Evolutionary conservation across 306 rosid species (phyloP).

Genomic region (Clitoria ternatea): DNA sequence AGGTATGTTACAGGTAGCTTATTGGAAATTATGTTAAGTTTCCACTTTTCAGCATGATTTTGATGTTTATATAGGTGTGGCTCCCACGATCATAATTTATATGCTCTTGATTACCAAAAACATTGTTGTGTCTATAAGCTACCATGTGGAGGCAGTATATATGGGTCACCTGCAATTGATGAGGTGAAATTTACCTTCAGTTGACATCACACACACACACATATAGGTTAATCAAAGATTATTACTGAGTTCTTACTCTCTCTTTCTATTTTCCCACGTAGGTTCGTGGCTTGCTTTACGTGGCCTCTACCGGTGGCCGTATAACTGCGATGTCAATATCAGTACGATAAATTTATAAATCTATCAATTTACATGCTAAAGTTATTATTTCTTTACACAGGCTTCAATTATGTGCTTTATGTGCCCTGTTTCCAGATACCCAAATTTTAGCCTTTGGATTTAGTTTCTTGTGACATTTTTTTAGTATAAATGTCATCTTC

Average conservation of each 20-base stretch:
- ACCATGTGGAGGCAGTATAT: constrained; percentile 87
- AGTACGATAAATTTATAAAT: constrained; percentile 36
- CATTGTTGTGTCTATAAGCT: constrained; percentile 64
- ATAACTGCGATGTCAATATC: constrained; percentile 56
- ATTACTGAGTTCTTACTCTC: background rate
- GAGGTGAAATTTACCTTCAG: constrained; percentile 47
- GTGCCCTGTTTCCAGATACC: background rate
- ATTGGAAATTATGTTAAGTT: background rate
- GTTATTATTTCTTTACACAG: background rate
- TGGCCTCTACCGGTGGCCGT: constrained; percentile 86
- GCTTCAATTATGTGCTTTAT: constrained; percentile 1
- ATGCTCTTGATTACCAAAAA: constrained; percentile 81
- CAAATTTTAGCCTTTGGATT: constrained; percentile 15
- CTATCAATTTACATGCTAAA: background rate
- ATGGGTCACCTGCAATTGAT: constrained; percentile 87
- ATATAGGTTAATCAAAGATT: constrained; percentile 12
- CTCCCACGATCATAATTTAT: constrained; percentile 81
- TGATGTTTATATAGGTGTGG: constrained; percentile 74
- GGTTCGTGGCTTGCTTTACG: constrained; percentile 58
- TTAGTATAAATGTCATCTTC: background rate
- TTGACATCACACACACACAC: background rate
- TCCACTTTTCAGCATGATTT: constrained; percentile 14
- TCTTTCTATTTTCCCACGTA: constrained; percentile 31
- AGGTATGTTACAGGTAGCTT: background rate
- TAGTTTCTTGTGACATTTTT: background rate